These are phyloP conservation scores for Penium margaritaceum DNA, from an alignment of 139 green algal species.

Conservation along the genomic window DNA sequence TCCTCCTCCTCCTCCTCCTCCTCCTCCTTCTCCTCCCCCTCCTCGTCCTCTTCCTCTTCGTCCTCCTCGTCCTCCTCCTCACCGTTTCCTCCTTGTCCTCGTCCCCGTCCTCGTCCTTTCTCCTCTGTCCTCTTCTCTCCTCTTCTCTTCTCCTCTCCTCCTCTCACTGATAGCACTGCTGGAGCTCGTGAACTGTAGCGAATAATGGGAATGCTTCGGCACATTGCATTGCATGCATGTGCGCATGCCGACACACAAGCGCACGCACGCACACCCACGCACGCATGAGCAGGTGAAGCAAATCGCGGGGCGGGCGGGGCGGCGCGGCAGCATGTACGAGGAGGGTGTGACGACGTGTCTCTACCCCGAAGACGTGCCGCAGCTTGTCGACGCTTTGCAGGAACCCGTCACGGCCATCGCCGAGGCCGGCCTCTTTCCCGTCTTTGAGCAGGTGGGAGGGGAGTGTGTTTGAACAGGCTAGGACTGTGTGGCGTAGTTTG, in stretches of 20 bases:
- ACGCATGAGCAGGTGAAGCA: slow-evolving; percentile 51
- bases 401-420: slow-evolving; percentile 9
- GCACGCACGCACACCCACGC: no score
- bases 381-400: slow-evolving; percentile 30
- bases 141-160: background rate
- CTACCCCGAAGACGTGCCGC: slow-evolving; percentile 12
- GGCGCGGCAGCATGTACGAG: slow-evolving; percentile 37
- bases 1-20: background rate
- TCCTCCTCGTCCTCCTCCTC: background rate
- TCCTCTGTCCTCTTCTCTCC: background rate
- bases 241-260: no score
- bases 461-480: background rate
- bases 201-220: no score
- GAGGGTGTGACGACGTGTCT: slow-evolving; percentile 33
- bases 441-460: slow-evolving; percentile 71
- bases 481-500: background rate
- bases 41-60: background rate
- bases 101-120: background rate
- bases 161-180: no score
- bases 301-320: slow-evolving; percentile 52
- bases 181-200: no score
- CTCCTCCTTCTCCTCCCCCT: background rate
- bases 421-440: slow-evolving; percentile 39
- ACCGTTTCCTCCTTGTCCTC: background rate
- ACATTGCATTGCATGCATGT: no score